Conservation (phyloP, 805 yeast genomes). For the Saccharomycopsis sp. region DNA sequence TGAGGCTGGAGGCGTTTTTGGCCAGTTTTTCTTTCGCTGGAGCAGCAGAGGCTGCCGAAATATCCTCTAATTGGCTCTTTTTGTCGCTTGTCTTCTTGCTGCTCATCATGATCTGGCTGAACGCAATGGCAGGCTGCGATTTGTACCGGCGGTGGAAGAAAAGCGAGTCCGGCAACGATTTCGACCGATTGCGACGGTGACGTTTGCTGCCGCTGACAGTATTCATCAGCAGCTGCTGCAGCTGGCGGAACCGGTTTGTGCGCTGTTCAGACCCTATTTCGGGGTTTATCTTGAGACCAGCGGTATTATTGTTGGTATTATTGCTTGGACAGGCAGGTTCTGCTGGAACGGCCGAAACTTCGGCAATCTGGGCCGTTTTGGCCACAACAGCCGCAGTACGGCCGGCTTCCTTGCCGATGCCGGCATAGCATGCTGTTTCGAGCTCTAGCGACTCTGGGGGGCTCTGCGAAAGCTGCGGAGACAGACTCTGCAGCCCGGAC, state of each 20-base stretch:
- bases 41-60: too few species aligned
- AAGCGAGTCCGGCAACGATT: slow-evolving; percentile 15
- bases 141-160: slow-evolving; percentile 16
- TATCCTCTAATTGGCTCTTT: too few species aligned
- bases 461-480: not conserved
- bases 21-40: too few species aligned
- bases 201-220: not conserved
- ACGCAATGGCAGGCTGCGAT: slow-evolving; percentile 15
- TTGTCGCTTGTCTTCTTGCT: too few species aligned
- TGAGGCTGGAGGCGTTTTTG: too few species aligned
- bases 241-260: not conserved
- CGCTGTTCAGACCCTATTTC: too few species aligned
- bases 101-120: not conserved
- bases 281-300: slow-evolving; percentile 14
- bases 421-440: slow-evolving; percentile 1
- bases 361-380: too few species aligned
- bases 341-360: too few species aligned
- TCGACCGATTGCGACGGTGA: slow-evolving; percentile 11
- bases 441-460: slow-evolving; percentile 15
- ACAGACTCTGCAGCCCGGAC: too few species aligned
- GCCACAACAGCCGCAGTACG: not conserved
- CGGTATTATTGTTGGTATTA: not conserved
- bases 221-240: slow-evolving; percentile 13
- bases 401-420: not conserved
- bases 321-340: too few species aligned